Percentiles rank a stretch among this genome's conserved stretches.
Conservation (phyloP, 2,329 filamentous ascomycete genomes). For the Fusarium nodosum region DNA sequence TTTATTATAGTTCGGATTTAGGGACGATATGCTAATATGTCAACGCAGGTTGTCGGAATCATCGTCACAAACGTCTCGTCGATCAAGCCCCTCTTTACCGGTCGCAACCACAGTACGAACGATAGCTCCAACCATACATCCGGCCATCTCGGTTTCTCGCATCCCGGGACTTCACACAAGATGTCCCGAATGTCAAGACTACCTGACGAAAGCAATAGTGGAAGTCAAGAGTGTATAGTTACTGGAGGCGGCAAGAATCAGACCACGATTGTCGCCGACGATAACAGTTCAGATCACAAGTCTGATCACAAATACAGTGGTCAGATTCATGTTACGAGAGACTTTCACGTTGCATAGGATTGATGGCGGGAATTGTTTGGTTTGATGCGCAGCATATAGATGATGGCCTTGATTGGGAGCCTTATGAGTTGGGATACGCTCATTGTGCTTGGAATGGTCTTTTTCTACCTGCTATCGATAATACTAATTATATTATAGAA, state of each 20-base stretch:
- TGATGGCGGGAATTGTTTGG: no score
- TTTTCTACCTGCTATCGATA: no score
- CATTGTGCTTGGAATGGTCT: no score
- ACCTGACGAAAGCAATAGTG: background rate
- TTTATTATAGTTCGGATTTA: background rate
- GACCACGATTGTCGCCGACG: background rate
- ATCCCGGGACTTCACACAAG: background rate
- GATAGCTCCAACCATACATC: background rate
- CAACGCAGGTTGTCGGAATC: background rate
- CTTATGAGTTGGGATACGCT: no score
- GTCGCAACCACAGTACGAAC: background rate
- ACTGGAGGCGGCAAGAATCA: background rate
- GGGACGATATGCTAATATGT: accelerated
- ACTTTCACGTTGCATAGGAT: background rate
- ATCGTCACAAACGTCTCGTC: background rate
- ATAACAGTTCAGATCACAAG: background rate
- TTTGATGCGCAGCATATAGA: no score
- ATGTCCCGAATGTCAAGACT: background rate
- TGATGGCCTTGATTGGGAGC: no score
- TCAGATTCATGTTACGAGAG: background rate
- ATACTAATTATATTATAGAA: no score
- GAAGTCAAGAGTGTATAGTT: background rate
- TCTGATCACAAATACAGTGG: background rate
- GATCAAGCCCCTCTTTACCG: background rate
- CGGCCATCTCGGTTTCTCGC: background rate